Evolutionary conservation across 208 protist species (phyloP), one percentile per base, ranked within the genome.

Genomic region (Giardia muris): DNA sequence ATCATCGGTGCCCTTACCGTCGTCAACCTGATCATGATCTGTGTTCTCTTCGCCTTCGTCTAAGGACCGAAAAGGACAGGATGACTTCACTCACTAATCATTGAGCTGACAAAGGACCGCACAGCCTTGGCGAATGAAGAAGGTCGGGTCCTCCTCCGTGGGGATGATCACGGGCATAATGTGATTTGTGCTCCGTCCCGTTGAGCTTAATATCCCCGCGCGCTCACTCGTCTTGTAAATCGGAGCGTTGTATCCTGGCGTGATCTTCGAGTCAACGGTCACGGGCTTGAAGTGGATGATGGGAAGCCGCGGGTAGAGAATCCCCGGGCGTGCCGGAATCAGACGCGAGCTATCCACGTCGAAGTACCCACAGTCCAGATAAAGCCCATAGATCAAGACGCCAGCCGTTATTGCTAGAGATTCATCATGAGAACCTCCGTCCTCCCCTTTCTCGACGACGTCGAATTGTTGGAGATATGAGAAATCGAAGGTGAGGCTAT

Each of bases 151-250:
- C 4, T 43, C 4, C 3, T 95, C 94, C 0, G 97, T 97, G 3
- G 97, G 97, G 46, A 99, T 96, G 86, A 97, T 95, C 86, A 98
- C 96, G 19, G 96, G 94, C 46, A 98, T 95, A 46, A 99, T 96
- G 94, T 98, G 99, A 96, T 99, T 99, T 90, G 96, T 97, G 92
- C 96, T 97, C 4, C 97, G 97, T 46, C 97, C 97, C 1, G 98
- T 96, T 0, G 97, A 98, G 92, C 96, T 97, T 39, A 98, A 96
- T 43, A 96, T 97, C 92, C 97, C 97, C 45, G 97, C 97, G 86
- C 97, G 95, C 4, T 95, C 95, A 0, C 98, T 94, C 43, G 97
- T 99, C 95, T 98, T 99, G 96, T 98, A 99, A 87, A 98, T 93
- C 22, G 98, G 98, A 94, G 97, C 98, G 22, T 96, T 93, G 93